phyloP scores from a whole-genome alignment of 169 alveolate species.

The Fabrea salina region DNA sequence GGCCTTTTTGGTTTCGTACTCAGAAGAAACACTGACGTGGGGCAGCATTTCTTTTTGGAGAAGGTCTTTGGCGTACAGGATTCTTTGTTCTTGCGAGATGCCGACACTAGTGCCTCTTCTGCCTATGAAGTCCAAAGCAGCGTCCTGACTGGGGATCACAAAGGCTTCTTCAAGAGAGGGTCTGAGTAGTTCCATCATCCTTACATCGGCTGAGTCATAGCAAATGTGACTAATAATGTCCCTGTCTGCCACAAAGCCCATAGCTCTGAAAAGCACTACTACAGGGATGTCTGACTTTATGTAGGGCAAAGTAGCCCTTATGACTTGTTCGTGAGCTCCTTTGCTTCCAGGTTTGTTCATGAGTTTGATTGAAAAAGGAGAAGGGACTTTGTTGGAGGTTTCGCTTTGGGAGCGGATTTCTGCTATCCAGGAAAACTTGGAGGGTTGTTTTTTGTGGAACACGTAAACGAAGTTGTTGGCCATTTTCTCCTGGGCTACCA shows the following conservation, averaged over 20 bases:
- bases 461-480: constrained; percentile 98
- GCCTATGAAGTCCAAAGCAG: constrained; percentile 90
- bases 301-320: constrained; percentile 96
- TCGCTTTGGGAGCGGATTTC: constrained; percentile 95
- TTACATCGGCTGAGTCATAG: constrained; percentile 94
- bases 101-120: constrained; percentile 96
- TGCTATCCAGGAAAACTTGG: constrained; percentile 97
- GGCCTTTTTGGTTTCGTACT: constrained; percentile 94
- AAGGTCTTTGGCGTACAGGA: constrained; percentile 93
- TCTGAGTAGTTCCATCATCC: constrained; percentile 94
- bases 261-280: constrained; percentile 96
- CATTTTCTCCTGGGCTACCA: constrained; percentile 99
- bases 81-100: constrained; percentile 88
- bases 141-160: constrained; percentile 92
- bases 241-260: constrained; percentile 91
- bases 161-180: constrained; percentile 95
- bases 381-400: constrained; percentile 90
- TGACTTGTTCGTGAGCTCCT: constrained; percentile 37
- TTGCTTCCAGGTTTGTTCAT: constrained; percentile 39
- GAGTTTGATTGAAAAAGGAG: constrained; percentile 91
- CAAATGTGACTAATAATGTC: constrained; percentile 77
- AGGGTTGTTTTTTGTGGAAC: constrained; percentile 95
- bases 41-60: constrained; percentile 97
- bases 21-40: constrained; percentile 94
- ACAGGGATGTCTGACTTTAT: constrained; percentile 95